Percentiles rank a stretch among this genome's conserved stretches.
phyloP scores from a whole-genome alignment of 345 rosid species.

The Linum trigynum region DNA sequence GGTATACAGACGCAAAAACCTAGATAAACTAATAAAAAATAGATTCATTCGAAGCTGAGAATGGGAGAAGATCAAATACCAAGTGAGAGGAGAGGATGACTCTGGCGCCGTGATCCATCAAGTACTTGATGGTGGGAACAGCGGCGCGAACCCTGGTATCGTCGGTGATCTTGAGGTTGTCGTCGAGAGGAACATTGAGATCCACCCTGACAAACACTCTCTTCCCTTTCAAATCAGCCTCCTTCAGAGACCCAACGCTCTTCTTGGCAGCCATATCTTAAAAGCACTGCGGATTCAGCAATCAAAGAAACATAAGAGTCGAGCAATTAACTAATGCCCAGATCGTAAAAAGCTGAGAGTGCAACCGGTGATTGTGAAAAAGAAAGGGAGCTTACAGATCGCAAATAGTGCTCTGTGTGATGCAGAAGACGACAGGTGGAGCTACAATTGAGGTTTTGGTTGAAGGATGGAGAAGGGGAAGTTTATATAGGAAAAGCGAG shows the following conservation, averaged over 20 bases:
- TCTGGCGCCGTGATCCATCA: slow-evolving; percentile 32
- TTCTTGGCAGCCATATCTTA: background rate
- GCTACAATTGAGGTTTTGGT: background rate
- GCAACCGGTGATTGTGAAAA: too few relatives aligned
- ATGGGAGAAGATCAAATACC: slow-evolving; percentile 16
- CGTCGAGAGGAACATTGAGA: slow-evolving; percentile 51
- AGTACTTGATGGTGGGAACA: slow-evolving; percentile 49
- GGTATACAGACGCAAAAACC: too few relatives aligned
- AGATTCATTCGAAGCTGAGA: background rate
- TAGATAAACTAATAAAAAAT: background rate
- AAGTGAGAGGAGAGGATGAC: slow-evolving; percentile 43
- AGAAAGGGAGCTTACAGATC: too few relatives aligned
- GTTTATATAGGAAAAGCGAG: background rate
- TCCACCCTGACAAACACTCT: slow-evolving; percentile 28
- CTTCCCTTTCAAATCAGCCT: slow-evolving; percentile 5
- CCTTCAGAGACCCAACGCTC: slow-evolving; percentile 4
- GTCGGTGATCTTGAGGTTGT: slow-evolving; percentile 40
- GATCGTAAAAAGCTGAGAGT: background rate
- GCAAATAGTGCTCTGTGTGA: background rate
- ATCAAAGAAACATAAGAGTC: background rate
- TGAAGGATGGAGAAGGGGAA: background rate
- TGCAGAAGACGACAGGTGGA: background rate
- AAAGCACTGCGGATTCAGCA: background rate
- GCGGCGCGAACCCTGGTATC: slow-evolving; percentile 47
- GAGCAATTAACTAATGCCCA: background rate